These are phyloP conservation scores for Penicillium sumatraense DNA, from an alignment of 2,329 filamentous ascomycete genomes.

Conservation along the genomic window DNA sequence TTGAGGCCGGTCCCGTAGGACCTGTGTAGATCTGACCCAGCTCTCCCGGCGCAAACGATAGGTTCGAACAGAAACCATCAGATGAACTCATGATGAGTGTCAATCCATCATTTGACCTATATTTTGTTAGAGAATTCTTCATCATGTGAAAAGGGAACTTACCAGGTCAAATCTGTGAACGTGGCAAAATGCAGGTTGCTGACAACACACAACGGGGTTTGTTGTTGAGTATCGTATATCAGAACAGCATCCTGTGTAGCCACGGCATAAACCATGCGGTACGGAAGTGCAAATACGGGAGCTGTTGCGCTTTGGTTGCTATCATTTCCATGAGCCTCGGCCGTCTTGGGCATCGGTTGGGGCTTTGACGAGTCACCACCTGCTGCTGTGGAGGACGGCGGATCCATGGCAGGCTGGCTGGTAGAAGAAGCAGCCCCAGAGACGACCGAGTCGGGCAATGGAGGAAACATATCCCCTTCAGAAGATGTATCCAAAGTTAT, in stretches of 20 bases:
- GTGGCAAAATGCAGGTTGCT: constrained; percentile 98
- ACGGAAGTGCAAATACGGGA: constrained; percentile 79
- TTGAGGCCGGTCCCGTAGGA: constrained; percentile 47
- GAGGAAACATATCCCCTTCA: constrained; percentile 78
- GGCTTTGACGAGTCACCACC: constrained; percentile 57
- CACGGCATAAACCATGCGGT: constrained; percentile 94
- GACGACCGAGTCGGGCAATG: constrained; percentile 79
- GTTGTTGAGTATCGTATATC: constrained; percentile 95
- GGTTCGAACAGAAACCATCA: constrained; percentile 92
- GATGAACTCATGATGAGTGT: constrained; percentile 95
- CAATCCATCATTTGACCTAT: constrained; percentile 73
- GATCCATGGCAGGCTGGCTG: constrained; percentile 70
- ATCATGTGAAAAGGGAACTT: constrained; percentile 42
- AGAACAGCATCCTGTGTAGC: constrained; percentile 95
- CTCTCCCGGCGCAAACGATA: constrained; percentile 83
- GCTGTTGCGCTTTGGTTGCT: constrained; percentile 58
- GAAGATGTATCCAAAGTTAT: constrained; percentile 96
- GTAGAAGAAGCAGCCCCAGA: constrained; percentile 55
- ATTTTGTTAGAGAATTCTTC: constrained; percentile 30
- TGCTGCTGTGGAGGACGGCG: constrained; percentile 59
- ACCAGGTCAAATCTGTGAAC: constrained; percentile 96
- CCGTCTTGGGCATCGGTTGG: constrained; percentile 56
- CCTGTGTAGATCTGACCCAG: constrained; percentile 79
- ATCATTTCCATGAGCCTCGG: constrained; percentile 56
- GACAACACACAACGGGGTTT: constrained; percentile 89